phyloP scores from a whole-genome alignment of 2,329 filamentous ascomycete species.

The Metarhizium guizhouense region DNA sequence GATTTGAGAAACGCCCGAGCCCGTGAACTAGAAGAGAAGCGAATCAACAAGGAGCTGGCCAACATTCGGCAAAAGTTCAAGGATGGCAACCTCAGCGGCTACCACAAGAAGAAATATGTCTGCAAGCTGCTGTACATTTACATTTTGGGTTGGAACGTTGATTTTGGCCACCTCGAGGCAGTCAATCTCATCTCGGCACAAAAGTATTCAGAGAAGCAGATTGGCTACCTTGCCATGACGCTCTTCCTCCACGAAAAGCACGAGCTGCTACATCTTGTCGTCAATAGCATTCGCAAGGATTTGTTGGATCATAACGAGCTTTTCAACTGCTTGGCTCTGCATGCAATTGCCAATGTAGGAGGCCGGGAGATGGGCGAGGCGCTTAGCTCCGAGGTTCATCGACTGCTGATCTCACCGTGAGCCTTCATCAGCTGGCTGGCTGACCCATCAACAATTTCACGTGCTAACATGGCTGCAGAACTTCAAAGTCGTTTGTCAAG shows the following conservation, averaged over 20 bases:
- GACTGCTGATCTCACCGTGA: slow-evolving; percentile 87
- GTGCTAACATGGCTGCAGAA: slow-evolving; percentile 20
- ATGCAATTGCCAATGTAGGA: slow-evolving; percentile 96
- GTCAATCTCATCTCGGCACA: slow-evolving; percentile 94
- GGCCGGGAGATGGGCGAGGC: slow-evolving; percentile 96
- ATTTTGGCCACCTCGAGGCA: slow-evolving; percentile 96
- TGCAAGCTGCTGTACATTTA: slow-evolving; percentile 99
- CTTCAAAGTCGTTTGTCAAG: slow-evolving; percentile 95
- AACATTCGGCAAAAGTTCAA: slow-evolving; percentile 99
- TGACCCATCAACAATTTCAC: background rate
- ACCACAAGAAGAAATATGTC: slow-evolving; percentile 99
- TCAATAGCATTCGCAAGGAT: slow-evolving; percentile 98
- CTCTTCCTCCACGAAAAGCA: slow-evolving; percentile 96
- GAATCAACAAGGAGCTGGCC: slow-evolving; percentile 98
- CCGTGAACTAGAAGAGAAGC: slow-evolving; percentile 93
- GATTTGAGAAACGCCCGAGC: slow-evolving; percentile 92
- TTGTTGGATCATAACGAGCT: slow-evolving; percentile 90
- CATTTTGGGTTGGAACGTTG: slow-evolving; percentile 97
- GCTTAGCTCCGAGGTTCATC: slow-evolving; percentile 82
- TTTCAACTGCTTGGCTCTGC: slow-evolving; percentile 91
- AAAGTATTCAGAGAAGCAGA: slow-evolving; percentile 99
- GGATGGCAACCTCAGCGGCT: slow-evolving; percentile 85
- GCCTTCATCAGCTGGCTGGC: background rate
- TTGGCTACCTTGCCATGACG: slow-evolving; percentile 95
- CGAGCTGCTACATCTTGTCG: slow-evolving; percentile 88